phyloP scores from a whole-genome alignment of 495 filamentous ascomycete species.

The Podospora sp. region DNA sequence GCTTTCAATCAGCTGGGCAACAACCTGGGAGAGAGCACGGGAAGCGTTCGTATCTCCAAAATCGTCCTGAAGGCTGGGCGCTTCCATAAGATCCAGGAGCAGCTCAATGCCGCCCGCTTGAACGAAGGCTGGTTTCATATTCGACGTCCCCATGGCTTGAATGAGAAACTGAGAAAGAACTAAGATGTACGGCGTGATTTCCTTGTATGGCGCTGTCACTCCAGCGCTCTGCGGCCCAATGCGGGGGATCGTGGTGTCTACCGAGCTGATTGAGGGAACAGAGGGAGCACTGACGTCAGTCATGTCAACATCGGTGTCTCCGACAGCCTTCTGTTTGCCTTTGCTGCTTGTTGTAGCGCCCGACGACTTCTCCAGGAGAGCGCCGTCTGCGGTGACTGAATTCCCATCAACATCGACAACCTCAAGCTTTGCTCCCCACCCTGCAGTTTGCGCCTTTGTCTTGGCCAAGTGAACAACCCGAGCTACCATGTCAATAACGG shows the following conservation, averaged over 20 bases:
- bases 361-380: constrained; percentile 28
- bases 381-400: constrained; percentile 53
- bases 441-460: constrained; percentile 63
- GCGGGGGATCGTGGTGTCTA: constrained; percentile 10
- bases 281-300: constrained; percentile 43
- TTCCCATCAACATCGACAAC: constrained; percentile 55
- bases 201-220: constrained; percentile 12
- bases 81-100: constrained; percentile 78
- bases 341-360: not conserved
- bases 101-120: constrained; percentile 78
- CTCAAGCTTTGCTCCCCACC: constrained; percentile 80
- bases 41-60: constrained; percentile 68
- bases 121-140: constrained; percentile 74
- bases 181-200: constrained; percentile 68
- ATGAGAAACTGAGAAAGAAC: constrained; percentile 74
- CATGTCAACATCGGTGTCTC: constrained; percentile 61
- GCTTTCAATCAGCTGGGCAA: constrained; percentile 78
- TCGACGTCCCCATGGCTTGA: constrained; percentile 74
- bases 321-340: constrained; percentile 44
- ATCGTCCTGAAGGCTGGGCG: constrained; percentile 74
- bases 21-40: constrained; percentile 68
- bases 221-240: constrained; percentile 7
- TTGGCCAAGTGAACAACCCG: constrained; percentile 72
- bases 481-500: constrained; percentile 80
- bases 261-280: constrained; percentile 1